Evolutionary conservation across 2,329 filamentous ascomycete species (phyloP).

Genomic region (Diplodia scrobiculata): DNA sequence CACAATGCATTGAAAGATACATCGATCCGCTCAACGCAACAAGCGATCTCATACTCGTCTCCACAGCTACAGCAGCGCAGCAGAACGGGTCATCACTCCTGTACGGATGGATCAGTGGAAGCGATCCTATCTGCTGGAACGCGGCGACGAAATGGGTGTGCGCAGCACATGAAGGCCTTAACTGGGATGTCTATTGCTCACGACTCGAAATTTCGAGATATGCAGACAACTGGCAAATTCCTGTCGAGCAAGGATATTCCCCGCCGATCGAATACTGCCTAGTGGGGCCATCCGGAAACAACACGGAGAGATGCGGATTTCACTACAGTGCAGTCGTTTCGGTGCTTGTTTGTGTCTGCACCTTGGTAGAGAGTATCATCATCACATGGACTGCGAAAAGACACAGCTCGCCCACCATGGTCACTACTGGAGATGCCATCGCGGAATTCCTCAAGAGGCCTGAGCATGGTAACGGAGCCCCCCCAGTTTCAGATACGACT

Average conservation of each 20-base stretch:
- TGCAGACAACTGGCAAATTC: background rate
- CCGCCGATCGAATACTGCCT: background rate
- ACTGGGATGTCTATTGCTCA: background rate
- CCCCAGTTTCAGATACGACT: background rate
- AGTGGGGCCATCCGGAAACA: background rate
- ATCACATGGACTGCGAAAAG: background rate
- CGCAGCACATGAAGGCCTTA: background rate
- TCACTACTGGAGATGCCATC: conserved; percentile 38
- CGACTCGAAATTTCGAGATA: background rate
- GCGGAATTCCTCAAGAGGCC: conserved; percentile 34
- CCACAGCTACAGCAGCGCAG: background rate
- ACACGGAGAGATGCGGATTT: background rate
- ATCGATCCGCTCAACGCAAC: background rate
- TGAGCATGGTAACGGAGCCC: conserved; percentile 31
- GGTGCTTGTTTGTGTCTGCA: background rate
- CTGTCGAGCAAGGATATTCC: background rate
- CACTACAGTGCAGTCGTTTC: background rate
- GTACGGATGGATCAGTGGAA: background rate
- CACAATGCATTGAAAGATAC: background rate
- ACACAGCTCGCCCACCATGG: background rate
- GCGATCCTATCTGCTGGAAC: background rate
- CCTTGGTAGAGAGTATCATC: background rate
- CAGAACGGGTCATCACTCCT: background rate
- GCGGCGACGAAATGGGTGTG: background rate
- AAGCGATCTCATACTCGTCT: conserved; percentile 1